These are phyloP conservation scores for Flaveria robusta DNA, from an alignment of 129 eudicot species.

Conservation along the genomic window DNA sequence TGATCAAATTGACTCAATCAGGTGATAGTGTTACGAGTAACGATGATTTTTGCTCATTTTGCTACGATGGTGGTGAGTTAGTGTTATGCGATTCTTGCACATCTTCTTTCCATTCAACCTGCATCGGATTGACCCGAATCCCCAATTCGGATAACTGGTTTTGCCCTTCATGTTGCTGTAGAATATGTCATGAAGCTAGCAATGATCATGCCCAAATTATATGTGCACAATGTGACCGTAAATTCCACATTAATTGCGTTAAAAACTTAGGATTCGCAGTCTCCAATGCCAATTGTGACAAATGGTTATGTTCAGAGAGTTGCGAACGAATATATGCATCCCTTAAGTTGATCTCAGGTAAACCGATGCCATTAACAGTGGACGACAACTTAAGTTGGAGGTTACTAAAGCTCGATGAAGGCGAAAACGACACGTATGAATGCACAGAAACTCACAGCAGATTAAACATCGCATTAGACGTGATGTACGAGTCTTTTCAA, in stretches of 20 bases:
- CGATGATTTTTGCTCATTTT: constrained; percentile 65
- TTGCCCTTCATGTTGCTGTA: constrained; percentile 79
- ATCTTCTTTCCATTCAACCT: constrained; percentile 63
- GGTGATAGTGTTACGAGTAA: background rate
- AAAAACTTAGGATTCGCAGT: constrained; percentile 29
- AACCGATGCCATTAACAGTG: constrained; percentile 33
- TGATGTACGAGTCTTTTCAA: constrained; percentile 84
- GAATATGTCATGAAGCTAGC: constrained; percentile 53
- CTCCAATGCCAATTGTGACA: background rate
- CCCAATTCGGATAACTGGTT: constrained; percentile 52
- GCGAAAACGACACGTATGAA: constrained; percentile 20
- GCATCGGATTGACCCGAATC: constrained; percentile 55
- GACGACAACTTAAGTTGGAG: constrained; percentile 64
- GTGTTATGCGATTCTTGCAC: constrained; percentile 74
- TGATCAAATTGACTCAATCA: too few relatives aligned
- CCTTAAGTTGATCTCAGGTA: constrained; percentile 43
- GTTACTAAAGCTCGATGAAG: constrained; percentile 42
- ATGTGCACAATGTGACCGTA: constrained; percentile 72
- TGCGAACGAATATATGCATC: constrained; percentile 53
- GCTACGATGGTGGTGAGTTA: constrained; percentile 58
- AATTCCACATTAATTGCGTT: constrained; percentile 56
- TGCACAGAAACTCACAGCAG: constrained; percentile 41
- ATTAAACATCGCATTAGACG: constrained; percentile 53
- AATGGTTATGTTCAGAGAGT: constrained; percentile 58
- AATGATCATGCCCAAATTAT: constrained; percentile 17